Base-by-base conservation (phyloP, 1,139 yeast genomes). In the Scheffersomyces titani region DNA sequence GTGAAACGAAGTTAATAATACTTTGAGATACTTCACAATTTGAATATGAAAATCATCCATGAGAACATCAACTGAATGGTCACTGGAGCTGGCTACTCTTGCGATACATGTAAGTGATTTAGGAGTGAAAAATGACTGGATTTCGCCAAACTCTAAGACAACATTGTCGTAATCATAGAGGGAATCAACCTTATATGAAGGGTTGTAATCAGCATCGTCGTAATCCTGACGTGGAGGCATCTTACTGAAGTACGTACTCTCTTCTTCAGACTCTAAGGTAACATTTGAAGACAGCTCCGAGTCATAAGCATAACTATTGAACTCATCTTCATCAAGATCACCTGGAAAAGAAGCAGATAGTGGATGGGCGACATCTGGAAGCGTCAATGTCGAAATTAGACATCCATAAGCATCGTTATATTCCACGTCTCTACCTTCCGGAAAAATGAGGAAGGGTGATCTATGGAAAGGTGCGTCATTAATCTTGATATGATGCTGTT, bases 381-480 rank as follows among this genome's bases (percentile, higher is more conserved):
- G 65, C 0, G 93, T 81, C 11, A 88, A 74, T 0, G 91, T 83
- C 0, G 92, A 87, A 16, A 78, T 70, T 18, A 88, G 79, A n/a
- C 85, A 74, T 0, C 88, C 86, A 63, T 71, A 77, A 1, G 81
- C 76, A 21, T 76, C 74, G 16, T 75, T 69, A 64, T 88, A 90
- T 1, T 67, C 66, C 0, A 71, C 68, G 54, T 80, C 78, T 56
- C 86, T 77, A 24, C 64, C 61, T 19, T 81, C 79, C 13, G 78
- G 79, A 9, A 82, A 82, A 19, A 93, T 71, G 46, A 93, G 70
- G 66, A 92, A 92, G 0, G 96, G 88, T 21, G 86, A 77, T 54
- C 99, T 74, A 63, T 90, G 96, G 62, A 85, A 92, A 0, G 97
- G 93, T 0, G 91, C 90, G 74, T 94, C 99, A 65, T 90, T 90